A percentile compares a stretch with the other conserved stretches of the same genome.
These are phyloP conservation scores for Neurospora sp. DNA, from an alignment of 495 filamentous ascomycete genomes.

Conservation along the genomic window DNA sequence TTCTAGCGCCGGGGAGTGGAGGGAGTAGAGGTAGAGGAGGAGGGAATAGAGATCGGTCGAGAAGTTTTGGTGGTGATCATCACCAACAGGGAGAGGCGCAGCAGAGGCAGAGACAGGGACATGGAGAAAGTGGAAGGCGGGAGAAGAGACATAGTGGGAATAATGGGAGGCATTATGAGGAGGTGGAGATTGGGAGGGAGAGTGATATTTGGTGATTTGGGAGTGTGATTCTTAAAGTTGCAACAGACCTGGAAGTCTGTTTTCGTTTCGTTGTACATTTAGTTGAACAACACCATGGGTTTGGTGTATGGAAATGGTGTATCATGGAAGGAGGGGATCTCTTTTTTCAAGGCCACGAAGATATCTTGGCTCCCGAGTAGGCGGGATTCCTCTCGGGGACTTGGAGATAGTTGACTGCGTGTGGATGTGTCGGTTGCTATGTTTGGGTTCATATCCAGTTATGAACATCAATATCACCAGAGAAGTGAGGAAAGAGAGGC, in stretches of 20 bases:
- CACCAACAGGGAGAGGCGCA: neutral
- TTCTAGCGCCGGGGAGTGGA: neutral
- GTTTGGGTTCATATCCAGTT: neutral
- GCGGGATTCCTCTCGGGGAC: slow-evolving; percentile 10
- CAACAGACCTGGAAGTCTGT: neutral
- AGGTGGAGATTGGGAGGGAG: slow-evolving; percentile 17
- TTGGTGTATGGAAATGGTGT: neutral
- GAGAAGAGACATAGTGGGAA: neutral
- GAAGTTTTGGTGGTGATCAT: neutral
- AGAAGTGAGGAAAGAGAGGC: neutral
- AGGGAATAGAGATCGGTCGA: neutral
- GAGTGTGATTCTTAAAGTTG: neutral
- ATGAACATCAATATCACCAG: neutral
- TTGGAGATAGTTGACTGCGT: neutral
- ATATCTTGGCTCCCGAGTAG: neutral
- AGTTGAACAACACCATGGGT: neutral
- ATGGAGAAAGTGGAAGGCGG: neutral
- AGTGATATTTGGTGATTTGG: slow-evolving; percentile 17
- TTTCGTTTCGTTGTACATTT: neutral
- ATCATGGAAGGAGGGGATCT: neutral
- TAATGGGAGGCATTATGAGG: slow-evolving; percentile 10
- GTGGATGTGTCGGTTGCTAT: neutral
- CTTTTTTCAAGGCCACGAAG: neutral
- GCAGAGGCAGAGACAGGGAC: neutral
- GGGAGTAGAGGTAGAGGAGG: neutral